A percentile compares a stretch with the other conserved stretches of the same genome.
Evolutionary conservation across 768 basidiomycete species (phyloP).

Genomic region (Trametes sanguinea): DNA sequence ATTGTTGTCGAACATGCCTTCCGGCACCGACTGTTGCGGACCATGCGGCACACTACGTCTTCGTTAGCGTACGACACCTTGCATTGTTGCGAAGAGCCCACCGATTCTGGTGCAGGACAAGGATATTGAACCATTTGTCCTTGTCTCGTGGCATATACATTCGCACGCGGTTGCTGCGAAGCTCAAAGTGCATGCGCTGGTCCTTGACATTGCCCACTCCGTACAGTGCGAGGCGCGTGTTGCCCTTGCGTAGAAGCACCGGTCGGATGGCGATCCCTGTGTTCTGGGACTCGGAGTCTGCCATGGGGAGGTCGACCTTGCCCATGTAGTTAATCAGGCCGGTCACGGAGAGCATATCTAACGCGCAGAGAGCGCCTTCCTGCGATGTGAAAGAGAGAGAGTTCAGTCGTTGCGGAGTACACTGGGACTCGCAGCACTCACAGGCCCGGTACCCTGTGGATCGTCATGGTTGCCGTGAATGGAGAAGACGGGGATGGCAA

Average conservation of each 20-base stretch:
- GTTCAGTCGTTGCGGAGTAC: neutral
- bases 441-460: constrained; percentile 92
- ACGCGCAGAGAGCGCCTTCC: constrained; percentile 94
- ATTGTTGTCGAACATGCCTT: constrained; percentile 96
- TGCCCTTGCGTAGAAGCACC: constrained; percentile 88
- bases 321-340: constrained; percentile 98
- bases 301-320: constrained; percentile 83
- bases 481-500: constrained; percentile 96
- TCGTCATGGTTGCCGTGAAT: constrained; percentile 99
- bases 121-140: constrained; percentile 91
- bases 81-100: constrained; percentile 35
- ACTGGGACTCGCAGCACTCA: constrained; percentile 39
- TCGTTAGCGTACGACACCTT: neutral
- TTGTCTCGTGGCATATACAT: constrained; percentile 96
- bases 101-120: constrained; percentile 97
- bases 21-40: constrained; percentile 92
- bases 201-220: constrained; percentile 98
- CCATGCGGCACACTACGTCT: constrained; percentile 83
- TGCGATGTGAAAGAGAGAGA: constrained; percentile 32
- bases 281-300: constrained; percentile 63
- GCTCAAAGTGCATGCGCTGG: constrained; percentile 93
- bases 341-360: constrained; percentile 91
- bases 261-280: constrained; percentile 86
- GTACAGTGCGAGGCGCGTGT: constrained; percentile 85
- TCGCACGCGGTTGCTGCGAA: constrained; percentile 88